phyloP scores from a whole-genome alignment of 2,329 filamentous ascomycete species.

The Elsinoe perseae region DNA sequence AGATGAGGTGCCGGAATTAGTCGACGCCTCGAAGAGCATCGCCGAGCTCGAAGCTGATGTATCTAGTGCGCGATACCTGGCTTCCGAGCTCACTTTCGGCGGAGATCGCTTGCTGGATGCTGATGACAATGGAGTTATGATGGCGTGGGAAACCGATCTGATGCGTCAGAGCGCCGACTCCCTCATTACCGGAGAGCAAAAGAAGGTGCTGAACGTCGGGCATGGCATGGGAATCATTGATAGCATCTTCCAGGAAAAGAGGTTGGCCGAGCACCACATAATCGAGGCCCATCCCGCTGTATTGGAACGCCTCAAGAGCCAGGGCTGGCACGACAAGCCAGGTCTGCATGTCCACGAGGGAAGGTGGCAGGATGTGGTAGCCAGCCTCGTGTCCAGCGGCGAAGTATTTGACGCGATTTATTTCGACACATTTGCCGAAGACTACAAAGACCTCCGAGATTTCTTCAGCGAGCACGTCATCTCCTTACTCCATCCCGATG shows the following conservation, averaged over 20 bases:
- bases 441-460: constrained; percentile 72
- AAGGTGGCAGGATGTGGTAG: constrained; percentile 44
- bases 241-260: constrained; percentile 38
- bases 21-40: constrained; percentile 19
- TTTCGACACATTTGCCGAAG: constrained; percentile 96
- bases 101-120: constrained; percentile 42
- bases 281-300: constrained; percentile 46
- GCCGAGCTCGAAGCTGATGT: constrained; percentile 26
- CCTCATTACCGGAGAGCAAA: constrained; percentile 32
- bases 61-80: constrained; percentile 42
- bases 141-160: constrained; percentile 46
- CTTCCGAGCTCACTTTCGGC: constrained; percentile 41
- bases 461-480: constrained; percentile 89
- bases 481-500: constrained; percentile 58
- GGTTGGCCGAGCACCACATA: constrained; percentile 42
- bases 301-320: constrained; percentile 37
- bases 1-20: constrained; percentile 23
- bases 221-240: constrained; percentile 48
- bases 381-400: constrained; percentile 37
- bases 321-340: constrained; percentile 42
- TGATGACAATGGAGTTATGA: constrained; percentile 46
- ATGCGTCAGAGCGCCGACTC: constrained; percentile 41
- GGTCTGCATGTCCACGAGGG: constrained; percentile 44
- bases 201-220: constrained; percentile 44
- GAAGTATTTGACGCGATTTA: constrained; percentile 56